Conservation (phyloP, 1,284 basidiomycete species). For the Coriolopsis trogii region DNA sequence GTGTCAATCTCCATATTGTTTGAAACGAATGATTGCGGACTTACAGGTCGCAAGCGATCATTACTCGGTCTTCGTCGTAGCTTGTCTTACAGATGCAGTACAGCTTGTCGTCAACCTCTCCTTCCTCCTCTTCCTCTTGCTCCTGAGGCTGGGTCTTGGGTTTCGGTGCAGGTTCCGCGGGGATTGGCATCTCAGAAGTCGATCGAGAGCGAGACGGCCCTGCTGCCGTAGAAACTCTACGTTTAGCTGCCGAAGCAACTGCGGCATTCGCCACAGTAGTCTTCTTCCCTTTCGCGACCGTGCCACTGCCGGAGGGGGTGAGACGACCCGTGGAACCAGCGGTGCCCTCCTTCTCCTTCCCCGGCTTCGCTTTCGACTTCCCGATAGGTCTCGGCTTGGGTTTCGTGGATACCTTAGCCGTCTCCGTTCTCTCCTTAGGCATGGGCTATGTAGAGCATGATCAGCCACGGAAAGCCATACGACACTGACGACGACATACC, state of each 20-base stretch:
- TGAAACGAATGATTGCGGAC: slow-evolving; percentile 18
- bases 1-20: neutral
- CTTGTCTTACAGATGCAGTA: slow-evolving; percentile 83
- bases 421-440: slow-evolving; percentile 18
- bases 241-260: slow-evolving; percentile 29
- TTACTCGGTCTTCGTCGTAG: slow-evolving; percentile 81
- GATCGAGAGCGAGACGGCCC: slow-evolving; percentile 63
- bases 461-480: neutral
- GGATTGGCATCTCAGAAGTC: slow-evolving; percentile 61
- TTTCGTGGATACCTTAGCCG: slow-evolving; percentile 34
- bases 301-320: slow-evolving; percentile 22
- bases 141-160: slow-evolving; percentile 35
- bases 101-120: slow-evolving; percentile 70
- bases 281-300: slow-evolving; percentile 35
- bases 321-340: slow-evolving; percentile 18
- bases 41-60: slow-evolving; percentile 91
- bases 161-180: slow-evolving; percentile 39
- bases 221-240: slow-evolving; percentile 30
- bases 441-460: slow-evolving; percentile 3
- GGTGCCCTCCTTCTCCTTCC: slow-evolving; percentile 23
- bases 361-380: slow-evolving; percentile 38
- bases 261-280: slow-evolving; percentile 17
- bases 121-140: slow-evolving; percentile 55
- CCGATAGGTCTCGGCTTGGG: slow-evolving; percentile 41
- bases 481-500: slow-evolving; percentile 38